These are phyloP conservation scores for Candida andamanensis DNA, from an alignment of 805 yeast species.

Conservation along the genomic window DNA sequence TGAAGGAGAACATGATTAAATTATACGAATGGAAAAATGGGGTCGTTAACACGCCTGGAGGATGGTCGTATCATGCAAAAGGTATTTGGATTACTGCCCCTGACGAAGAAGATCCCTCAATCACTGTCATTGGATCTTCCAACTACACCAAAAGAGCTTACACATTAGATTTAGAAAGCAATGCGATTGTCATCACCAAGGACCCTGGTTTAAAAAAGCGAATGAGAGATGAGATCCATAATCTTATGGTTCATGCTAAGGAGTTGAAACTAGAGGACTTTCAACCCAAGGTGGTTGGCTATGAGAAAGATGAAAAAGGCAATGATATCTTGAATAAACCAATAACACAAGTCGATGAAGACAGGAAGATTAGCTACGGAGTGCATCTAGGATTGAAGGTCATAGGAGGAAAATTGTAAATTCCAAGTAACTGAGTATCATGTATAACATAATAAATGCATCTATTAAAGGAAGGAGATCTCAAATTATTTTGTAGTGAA, in stretches of 20 bases:
- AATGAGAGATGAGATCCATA: slow-evolving; percentile 60
- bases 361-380: slow-evolving; percentile 56
- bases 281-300: slow-evolving; percentile 23
- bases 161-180: slow-evolving; percentile 80
- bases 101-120: slow-evolving; percentile 52
- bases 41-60: slow-evolving; percentile 68
- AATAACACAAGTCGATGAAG: slow-evolving; percentile 34
- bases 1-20: slow-evolving; percentile 42
- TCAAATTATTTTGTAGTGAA: background rate
- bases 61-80: slow-evolving; percentile 98
- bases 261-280: slow-evolving; percentile 59
- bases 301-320: slow-evolving; percentile 12
- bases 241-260: slow-evolving; percentile 50
- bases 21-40: slow-evolving; percentile 88
- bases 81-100: slow-evolving; percentile 82
- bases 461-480: background rate
- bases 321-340: slow-evolving; percentile 11
- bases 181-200: slow-evolving; percentile 72
- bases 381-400: slow-evolving; percentile 65
- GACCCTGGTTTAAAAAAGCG: slow-evolving; percentile 51
- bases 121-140: slow-evolving; percentile 86
- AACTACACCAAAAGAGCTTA: slow-evolving; percentile 91
- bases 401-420: slow-evolving; percentile 51
- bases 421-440: too few species aligned
- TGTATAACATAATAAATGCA: too few species aligned